A percentile compares a stretch with the other conserved stretches of the same genome.
phyloP scores from a whole-genome alignment of 345 rosid genomes.

The Populus ilicifolia region DNA sequence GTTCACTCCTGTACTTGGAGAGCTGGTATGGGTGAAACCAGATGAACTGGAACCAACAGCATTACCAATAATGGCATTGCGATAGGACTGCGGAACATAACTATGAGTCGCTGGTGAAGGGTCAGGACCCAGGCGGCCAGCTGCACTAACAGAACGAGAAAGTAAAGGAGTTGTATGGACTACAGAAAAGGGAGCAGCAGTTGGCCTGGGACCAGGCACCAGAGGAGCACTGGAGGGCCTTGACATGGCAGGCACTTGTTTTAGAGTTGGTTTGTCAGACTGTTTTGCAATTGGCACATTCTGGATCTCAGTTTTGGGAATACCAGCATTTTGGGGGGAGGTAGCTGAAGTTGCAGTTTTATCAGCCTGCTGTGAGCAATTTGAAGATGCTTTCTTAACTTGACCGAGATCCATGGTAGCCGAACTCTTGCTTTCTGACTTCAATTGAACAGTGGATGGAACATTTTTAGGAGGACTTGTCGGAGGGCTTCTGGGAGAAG shows the following conservation, averaged over 20 bases:
- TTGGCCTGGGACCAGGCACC: slow-evolving; percentile 50
- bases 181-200: slow-evolving; percentile 50
- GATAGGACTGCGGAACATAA: slow-evolving; percentile 66
- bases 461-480: slow-evolving; percentile 24
- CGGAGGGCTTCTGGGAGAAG: slow-evolving; percentile 52
- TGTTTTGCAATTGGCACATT: slow-evolving; percentile 40
- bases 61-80: slow-evolving; percentile 75
- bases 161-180: slow-evolving; percentile 59
- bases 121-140: slow-evolving; percentile 73
- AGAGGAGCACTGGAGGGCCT: slow-evolving; percentile 95
- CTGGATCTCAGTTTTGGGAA: slow-evolving; percentile 44
- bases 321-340: slow-evolving; percentile 27
- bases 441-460: slow-evolving; percentile 34
- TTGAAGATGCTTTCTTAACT: slow-evolving; percentile 38
- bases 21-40: slow-evolving; percentile 41
- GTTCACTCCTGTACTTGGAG: slow-evolving; percentile 48
- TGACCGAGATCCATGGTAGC: slow-evolving; percentile 31
- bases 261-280: slow-evolving; percentile 37
- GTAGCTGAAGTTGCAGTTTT: slow-evolving; percentile 28
- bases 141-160: slow-evolving; percentile 78
- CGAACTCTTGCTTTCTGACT: slow-evolving; percentile 42
- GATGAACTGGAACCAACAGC: slow-evolving; percentile 53
- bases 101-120: slow-evolving; percentile 45
- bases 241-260: slow-evolving; percentile 50
- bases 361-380: slow-evolving; percentile 42